Evolutionary conservation across 495 filamentous ascomycete species (phyloP).

Genomic region (Penicillium nucicola): DNA sequence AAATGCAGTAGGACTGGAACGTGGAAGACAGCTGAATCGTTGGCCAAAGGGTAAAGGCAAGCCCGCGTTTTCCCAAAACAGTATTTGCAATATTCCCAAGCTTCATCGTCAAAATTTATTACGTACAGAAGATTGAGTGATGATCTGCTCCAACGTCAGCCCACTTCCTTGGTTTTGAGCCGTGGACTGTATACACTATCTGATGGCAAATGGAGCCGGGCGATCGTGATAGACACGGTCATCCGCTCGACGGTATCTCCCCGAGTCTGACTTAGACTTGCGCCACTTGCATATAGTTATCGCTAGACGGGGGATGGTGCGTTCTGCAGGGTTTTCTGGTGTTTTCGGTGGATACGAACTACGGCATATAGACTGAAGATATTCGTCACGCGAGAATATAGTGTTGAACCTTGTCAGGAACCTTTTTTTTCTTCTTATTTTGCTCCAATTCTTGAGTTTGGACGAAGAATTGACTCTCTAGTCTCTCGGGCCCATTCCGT

Average conservation of each 20-base stretch:
- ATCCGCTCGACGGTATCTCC: background rate
- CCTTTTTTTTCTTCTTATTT: background rate
- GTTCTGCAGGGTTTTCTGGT: background rate
- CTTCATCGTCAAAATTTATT: background rate
- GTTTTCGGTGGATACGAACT: background rate
- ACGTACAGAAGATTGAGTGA: constrained; percentile 1
- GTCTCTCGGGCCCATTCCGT: background rate
- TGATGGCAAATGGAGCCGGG: constrained; percentile 13
- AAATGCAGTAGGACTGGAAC: too few relatives aligned
- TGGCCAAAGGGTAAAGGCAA: too few relatives aligned
- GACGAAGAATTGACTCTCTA: background rate
- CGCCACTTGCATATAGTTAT: background rate
- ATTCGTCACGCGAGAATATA: background rate
- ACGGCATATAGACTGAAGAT: constrained; percentile 1
- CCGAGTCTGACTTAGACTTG: background rate
- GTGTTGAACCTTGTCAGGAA: too few relatives aligned
- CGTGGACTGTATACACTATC: constrained; percentile 13
- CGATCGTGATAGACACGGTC: constrained; percentile 12
- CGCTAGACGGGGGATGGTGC: background rate
- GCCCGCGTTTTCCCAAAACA: too few relatives aligned
- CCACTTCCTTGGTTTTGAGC: constrained; percentile 20
- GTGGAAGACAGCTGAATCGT: too few relatives aligned
- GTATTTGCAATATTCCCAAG: too few relatives aligned
- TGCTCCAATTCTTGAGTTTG: background rate
- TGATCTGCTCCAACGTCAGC: background rate